Evolutionary conservation across 495 filamentous ascomycete species (phyloP).

Genomic region (Lepidopterella palustris): DNA sequence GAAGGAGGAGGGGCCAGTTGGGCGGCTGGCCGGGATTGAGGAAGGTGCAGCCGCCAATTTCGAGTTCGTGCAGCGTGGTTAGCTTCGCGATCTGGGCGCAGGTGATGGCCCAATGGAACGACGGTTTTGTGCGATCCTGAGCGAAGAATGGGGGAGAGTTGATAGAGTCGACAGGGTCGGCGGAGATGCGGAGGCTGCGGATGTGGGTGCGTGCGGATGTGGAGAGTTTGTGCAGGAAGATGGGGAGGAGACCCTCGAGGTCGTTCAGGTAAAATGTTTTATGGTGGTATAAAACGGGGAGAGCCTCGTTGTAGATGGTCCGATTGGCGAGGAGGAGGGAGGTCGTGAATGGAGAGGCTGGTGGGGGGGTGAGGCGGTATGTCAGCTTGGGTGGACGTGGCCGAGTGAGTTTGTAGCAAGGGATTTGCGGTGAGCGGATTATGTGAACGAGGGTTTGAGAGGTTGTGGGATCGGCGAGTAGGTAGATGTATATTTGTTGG

Average conservation of each 20-base stretch:
- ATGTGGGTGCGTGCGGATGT: constrained; percentile 4
- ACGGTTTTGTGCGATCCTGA: not conserved
- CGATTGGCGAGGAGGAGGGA: constrained; percentile 6
- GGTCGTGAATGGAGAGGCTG: constrained; percentile 1
- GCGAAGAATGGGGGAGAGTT: not conserved
- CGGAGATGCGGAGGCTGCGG: constrained; percentile 4
- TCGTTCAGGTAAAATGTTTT: constrained; percentile 14
- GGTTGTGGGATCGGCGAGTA: constrained; percentile 8
- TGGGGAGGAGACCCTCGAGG: constrained; percentile 9
- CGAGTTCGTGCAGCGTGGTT: constrained; percentile 4
- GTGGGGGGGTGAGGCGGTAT: not conserved
- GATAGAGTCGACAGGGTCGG: not conserved
- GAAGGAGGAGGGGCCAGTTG: not conserved
- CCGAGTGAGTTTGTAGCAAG: not conserved
- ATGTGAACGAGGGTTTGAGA: constrained; percentile 8
- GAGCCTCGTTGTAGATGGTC: constrained; percentile 19
- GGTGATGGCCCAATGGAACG: constrained; percentile 19
- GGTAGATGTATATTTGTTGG: constrained; percentile 13
- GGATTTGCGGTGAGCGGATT: constrained; percentile 1
- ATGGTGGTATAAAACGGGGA: constrained; percentile 15
- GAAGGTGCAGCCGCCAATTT: constrained; percentile 6
- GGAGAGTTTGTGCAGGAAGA: constrained; percentile 14
- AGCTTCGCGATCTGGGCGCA: constrained; percentile 22
- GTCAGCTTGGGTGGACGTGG: not conserved
- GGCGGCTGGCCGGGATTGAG: not conserved